Conservation (phyloP, 139 green algal species). For the Chlorella ohadii region DNA sequence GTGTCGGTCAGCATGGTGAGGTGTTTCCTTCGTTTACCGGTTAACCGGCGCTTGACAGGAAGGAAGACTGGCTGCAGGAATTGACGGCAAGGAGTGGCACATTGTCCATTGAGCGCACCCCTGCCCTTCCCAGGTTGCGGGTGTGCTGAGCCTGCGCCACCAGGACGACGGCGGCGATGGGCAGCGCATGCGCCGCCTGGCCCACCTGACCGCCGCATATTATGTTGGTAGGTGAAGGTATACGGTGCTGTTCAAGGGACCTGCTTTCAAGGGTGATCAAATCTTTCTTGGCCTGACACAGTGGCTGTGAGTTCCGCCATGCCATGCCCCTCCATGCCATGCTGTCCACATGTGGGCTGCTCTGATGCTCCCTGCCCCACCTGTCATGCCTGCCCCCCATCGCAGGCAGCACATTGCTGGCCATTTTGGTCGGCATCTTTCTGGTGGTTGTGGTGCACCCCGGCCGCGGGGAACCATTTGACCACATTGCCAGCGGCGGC, state of each 20-base stretch:
- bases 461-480: constrained; percentile 32
- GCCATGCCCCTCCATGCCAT: not conserved
- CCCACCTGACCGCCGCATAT: constrained; percentile 36
- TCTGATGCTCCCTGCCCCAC: not conserved
- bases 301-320: too few species aligned
- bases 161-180: not conserved
- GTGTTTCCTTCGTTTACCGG: too few species aligned
- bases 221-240: constrained; percentile 35
- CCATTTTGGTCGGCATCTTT: constrained; percentile 55
- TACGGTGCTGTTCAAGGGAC: not conserved
- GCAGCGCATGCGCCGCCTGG: constrained; percentile 6
- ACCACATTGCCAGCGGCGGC: constrained; percentile 4
- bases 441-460: constrained; percentile 53
- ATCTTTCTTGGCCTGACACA: too few species aligned
- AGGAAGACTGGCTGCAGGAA: too few species aligned
- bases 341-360: not conserved
- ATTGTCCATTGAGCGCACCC: too few species aligned
- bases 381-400: not conserved
- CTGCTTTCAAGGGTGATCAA: too few species aligned
- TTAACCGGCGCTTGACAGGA: too few species aligned
- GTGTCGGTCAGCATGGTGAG: constrained; percentile 56
- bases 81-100: too few species aligned
- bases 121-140: not conserved
- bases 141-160: constrained; percentile 49
- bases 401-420: constrained; percentile 41